phyloP scores from a whole-genome alignment of 2,329 filamentous ascomycete genomes.

The Lachnellula occidentalis region DNA sequence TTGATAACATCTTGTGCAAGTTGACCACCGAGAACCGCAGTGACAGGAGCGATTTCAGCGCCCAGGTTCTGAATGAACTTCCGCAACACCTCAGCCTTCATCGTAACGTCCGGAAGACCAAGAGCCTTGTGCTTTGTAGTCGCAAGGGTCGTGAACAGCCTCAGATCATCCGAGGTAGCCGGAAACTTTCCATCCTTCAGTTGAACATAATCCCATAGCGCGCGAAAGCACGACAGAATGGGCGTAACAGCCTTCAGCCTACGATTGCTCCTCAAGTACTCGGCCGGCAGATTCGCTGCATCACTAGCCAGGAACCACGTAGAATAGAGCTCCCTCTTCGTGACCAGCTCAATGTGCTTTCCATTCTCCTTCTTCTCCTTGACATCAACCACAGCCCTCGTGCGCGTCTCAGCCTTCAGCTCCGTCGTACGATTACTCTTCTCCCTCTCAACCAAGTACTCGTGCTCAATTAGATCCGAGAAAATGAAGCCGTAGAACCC shows the following conservation, averaged over 20 bases:
- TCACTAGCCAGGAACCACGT: constrained; percentile 80
- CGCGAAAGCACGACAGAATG: constrained; percentile 77
- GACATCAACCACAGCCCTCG: constrained; percentile 68
- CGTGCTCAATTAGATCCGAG: constrained; percentile 83
- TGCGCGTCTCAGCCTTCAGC: constrained; percentile 63
- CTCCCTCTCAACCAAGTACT: constrained; percentile 82
- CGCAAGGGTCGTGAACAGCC: constrained; percentile 70
- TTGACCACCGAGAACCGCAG: constrained; percentile 83
- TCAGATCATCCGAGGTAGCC: constrained; percentile 58
- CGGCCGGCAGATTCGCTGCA: constrained; percentile 63
- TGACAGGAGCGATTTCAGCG: constrained; percentile 78
- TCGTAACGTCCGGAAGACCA: constrained; percentile 60
- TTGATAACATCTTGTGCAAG: constrained; percentile 97
- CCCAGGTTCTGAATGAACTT: constrained; percentile 83
- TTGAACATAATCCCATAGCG: constrained; percentile 82
- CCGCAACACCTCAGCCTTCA: constrained; percentile 67
- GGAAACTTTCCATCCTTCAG: constrained; percentile 47
- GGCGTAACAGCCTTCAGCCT: constrained; percentile 74
- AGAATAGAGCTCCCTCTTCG: constrained; percentile 85
- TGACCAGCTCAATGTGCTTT: constrained; percentile 78
- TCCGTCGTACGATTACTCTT: constrained; percentile 67
- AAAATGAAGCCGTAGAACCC: constrained; percentile 96
- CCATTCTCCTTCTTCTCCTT: constrained; percentile 63
- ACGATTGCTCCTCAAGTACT: constrained; percentile 64
- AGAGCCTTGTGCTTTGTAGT: constrained; percentile 73